Evolutionary conservation across 768 basidiomycete species (phyloP), one percentile per base, ranked within the genome.

Genomic region (Russula compacta): DNA sequence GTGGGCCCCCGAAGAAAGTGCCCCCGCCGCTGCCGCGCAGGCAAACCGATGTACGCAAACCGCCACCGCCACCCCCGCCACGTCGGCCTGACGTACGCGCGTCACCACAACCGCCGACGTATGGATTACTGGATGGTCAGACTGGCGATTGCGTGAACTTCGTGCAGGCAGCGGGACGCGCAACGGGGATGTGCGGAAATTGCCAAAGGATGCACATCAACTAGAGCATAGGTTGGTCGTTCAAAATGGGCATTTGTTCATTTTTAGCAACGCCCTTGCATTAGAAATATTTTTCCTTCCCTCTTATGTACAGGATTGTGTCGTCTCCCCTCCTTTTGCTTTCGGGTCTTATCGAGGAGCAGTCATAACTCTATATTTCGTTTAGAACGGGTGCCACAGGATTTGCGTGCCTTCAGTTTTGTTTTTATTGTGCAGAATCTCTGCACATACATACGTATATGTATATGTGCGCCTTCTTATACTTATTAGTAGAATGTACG

Each of bases 111-210:
- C 54, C 33, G 43, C 66, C 19, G 21, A 49, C 36, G 61, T 66
- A 15, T 55, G 67, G 43, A 66, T 69, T 59, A 64, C 74, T 42
- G 71, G 72, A 46, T 67, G 71, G 56, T 71, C 70, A 24, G 76
- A 79, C 60, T 77, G 83, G 61, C 73, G 73, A 39, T 8, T 85
- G 87, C 67, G 69, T 64, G 29, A 75, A 77, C 54, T 86, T 87
- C 69, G 79, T 79, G 67, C 84, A 87, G 72, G 83, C 83, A 66
- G 81, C 81, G 38, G 83, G 83, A 72, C 83, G 87, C 71, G 74
- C 78, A 38, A 77, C 78, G 64, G 84, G 84, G 6, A 77, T 83
- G 75, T 87, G 86, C 70, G 81, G 76, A 63, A 83, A 82, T 66
- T 89, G 86, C 69, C 81, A 82, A 66, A 77, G 83, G 71, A 74